phyloP scores from a whole-genome alignment of 345 rosid genomes.

The Hypericum androsaemum region DNA sequence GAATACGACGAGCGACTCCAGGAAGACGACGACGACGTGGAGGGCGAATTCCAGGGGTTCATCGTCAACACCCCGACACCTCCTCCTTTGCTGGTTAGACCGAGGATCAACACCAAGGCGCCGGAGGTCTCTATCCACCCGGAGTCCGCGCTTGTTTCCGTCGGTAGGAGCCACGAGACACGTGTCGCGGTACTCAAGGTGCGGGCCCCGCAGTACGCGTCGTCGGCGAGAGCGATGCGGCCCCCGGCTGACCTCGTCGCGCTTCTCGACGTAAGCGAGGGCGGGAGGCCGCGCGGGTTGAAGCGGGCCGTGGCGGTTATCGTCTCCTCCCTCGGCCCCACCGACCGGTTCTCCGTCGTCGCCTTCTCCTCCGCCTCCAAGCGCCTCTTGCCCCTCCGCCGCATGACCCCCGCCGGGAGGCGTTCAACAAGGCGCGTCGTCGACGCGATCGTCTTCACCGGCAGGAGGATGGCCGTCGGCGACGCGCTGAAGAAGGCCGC shows the following conservation, averaged over 20 bases:
- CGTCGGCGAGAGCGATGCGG: conserved; percentile 24
- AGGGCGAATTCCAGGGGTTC: conserved; percentile 45
- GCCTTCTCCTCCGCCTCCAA: conserved; percentile 66
- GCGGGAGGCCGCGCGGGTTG: conserved; percentile 37
- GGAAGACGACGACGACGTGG: conserved; percentile 38
- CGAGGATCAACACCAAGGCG: conserved; percentile 9
- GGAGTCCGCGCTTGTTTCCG: conserved; percentile 59
- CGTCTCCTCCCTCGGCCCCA: conserved; percentile 41
- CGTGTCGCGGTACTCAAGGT: conserved; percentile 50
- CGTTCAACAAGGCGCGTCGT: conserved; percentile 54
- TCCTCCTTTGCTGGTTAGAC: too few species aligned
- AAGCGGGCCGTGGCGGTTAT: conserved; percentile 57
- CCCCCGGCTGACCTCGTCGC: conserved; percentile 64
- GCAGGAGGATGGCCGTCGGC: conserved; percentile 45
- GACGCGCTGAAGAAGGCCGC: conserved; percentile 86
- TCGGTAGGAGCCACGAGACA: conserved; percentile 43
- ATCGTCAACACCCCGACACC: conserved; percentile 16
- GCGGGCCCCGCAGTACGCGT: conserved; percentile 41
- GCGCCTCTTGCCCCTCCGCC: conserved; percentile 49
- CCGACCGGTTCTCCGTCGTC: conserved; percentile 72
- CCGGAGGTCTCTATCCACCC: conserved; percentile 38
- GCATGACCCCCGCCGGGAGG: conserved; percentile 69
- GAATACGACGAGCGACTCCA: conserved; percentile 76
- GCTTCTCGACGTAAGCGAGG: conserved; percentile 58
- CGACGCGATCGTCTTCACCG: conserved; percentile 46